Conservation (phyloP, 2,329 filamentous ascomycete genomes). For the Whalleya microplaca region DNA sequence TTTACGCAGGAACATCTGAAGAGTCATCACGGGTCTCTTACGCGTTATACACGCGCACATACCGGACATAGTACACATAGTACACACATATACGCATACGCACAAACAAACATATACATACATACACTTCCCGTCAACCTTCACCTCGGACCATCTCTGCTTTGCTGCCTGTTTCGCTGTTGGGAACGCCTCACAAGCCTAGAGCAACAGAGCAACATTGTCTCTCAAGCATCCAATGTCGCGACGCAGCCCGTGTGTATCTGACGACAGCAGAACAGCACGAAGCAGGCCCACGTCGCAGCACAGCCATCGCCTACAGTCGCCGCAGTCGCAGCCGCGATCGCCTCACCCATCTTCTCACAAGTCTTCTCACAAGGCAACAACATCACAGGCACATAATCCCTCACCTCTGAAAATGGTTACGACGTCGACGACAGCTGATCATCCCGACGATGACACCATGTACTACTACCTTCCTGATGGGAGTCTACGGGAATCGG, state of each 20-base stretch:
- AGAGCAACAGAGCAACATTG: background rate
- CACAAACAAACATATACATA: background rate
- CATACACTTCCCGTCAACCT: background rate
- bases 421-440: conserved; percentile 33
- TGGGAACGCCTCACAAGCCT: too few species aligned
- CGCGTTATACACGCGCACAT: background rate
- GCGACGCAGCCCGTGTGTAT: conserved; percentile 33
- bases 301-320: conserved; percentile 22
- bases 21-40: background rate
- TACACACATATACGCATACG: background rate
- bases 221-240: conserved; percentile 28
- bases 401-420: conserved; percentile 41
- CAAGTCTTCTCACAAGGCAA: conserved; percentile 15
- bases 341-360: conserved; percentile 26
- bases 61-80: too few species aligned
- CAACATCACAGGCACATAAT: conserved; percentile 29
- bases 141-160: background rate
- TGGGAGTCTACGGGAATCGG: conserved; percentile 24
- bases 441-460: conserved; percentile 31
- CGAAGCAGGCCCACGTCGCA: conserved; percentile 32
- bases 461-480: conserved; percentile 37
- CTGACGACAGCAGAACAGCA: conserved; percentile 34
- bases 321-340: conserved; percentile 27
- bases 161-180: background rate
- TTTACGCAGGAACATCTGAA: conserved; percentile 1